phyloP scores from a whole-genome alignment of 2,329 filamentous ascomycete genomes.

The Stylonectria norvegica region DNA sequence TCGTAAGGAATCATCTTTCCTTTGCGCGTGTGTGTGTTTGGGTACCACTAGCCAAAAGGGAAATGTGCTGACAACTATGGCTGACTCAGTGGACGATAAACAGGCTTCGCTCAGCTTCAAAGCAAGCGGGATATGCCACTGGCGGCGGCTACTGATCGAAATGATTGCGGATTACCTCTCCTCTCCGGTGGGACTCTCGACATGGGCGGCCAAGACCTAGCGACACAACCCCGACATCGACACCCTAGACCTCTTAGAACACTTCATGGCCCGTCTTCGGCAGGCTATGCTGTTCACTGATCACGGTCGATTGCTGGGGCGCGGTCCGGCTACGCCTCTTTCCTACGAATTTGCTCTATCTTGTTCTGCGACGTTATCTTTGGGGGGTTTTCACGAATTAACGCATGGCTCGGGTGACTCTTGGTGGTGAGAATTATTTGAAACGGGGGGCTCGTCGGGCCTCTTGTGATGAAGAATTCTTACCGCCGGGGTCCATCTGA shows the following conservation, averaged over 20 bases:
- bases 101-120: slow-evolving; percentile 82
- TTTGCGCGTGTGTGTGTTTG: slow-evolving; percentile 74
- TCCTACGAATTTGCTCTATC: slow-evolving; percentile 38
- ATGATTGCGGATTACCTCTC: slow-evolving; percentile 23
- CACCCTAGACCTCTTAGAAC: slow-evolving; percentile 22
- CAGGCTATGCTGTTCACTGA: slow-evolving; percentile 22
- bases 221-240: slow-evolving; percentile 26
- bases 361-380: slow-evolving; percentile 41
- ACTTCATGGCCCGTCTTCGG: slow-evolving; percentile 13
- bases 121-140: slow-evolving; percentile 54
- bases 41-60: slow-evolving; percentile 69
- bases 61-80: slow-evolving; percentile 67
- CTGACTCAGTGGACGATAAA: slow-evolving; percentile 82
- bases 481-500: slow-evolving; percentile 29
- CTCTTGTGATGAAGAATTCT: slow-evolving; percentile 9
- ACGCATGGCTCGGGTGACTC: slow-evolving; percentile 39
- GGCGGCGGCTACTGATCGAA: slow-evolving; percentile 39
- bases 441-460: slow-evolving; percentile 7
- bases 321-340: slow-evolving; percentile 26
- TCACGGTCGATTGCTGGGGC: slow-evolving; percentile 27
- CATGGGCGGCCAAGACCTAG: slow-evolving; percentile 24
- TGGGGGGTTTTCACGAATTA: slow-evolving; percentile 32
- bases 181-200: slow-evolving; percentile 13
- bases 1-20: slow-evolving; percentile 81
- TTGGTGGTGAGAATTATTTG: slow-evolving; percentile 17